Conservation (phyloP, 2,329 filamentous ascomycete species). For the Fusarium albosuccineum region DNA sequence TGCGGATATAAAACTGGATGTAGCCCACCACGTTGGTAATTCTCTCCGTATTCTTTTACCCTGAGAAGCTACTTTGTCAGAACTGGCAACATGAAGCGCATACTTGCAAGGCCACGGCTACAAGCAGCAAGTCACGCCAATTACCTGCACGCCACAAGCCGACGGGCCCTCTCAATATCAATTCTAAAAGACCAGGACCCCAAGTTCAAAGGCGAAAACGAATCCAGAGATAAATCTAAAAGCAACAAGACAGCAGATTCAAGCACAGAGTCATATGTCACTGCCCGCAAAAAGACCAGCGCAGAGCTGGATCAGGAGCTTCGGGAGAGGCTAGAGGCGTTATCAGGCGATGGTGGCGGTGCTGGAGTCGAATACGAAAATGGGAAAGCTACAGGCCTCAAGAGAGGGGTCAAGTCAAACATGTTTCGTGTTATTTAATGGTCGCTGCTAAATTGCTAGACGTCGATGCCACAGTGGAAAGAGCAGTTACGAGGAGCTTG, state of each 20-base stretch:
- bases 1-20: background rate
- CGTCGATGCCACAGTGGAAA: too few species aligned
- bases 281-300: conserved; percentile 62
- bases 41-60: too few species aligned
- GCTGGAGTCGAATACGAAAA: conserved; percentile 82
- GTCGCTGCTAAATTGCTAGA: background rate
- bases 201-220: too few species aligned
- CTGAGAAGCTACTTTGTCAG: too few species aligned
- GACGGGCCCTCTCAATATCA: too few species aligned
- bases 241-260: background rate
- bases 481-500: too few species aligned
- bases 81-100: too few species aligned
- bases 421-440: conserved; percentile 79
- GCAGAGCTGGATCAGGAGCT: conserved; percentile 77
- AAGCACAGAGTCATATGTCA: background rate
- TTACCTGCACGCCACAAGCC: too few species aligned
- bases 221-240: background rate
- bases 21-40: background rate
- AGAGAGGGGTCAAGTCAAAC: conserved; percentile 79
- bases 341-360: conserved; percentile 77
- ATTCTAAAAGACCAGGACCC: too few species aligned
- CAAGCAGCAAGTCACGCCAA: too few species aligned
- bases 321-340: conserved; percentile 72
- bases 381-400: conserved; percentile 78
- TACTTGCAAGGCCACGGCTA: too few species aligned